Base-by-base conservation (phyloP, 2,329 filamentous ascomycete genomes). In the Ceratocystis lukuohia region DNA sequence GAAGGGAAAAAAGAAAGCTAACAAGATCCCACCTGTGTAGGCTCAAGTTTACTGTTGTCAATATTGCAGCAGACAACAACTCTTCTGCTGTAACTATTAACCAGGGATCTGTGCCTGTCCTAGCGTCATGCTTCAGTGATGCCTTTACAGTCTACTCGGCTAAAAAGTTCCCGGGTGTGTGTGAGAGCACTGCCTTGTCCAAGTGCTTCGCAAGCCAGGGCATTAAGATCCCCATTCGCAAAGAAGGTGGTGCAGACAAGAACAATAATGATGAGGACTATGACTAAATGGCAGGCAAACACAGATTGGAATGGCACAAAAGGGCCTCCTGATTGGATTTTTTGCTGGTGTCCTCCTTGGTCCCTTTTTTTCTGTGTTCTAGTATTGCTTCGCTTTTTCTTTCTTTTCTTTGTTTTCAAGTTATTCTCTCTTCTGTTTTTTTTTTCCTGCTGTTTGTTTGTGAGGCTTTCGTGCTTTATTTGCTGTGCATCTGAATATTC, bases 101-200 rank as follows among this genome's bases (percentile, higher is more conserved):
- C 74, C 87, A 83, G 46, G 88, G 86, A 66, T 86, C 85, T 69
- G 89, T 89, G 0, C 89, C 89, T 0, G 88, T 96, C 12, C 82
- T 97, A 20, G 91, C 93, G 0, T 88, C 87, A 7, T 87, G 86
- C 71, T 97, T 93, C 76, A 95, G 89, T 61, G 88, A 96, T 3
- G 82, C 86, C 2, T 97, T 99, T 79, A 89, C 91, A 65, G 94
- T 99, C 37, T 97, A 88, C 76, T 96, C 90, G 1, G 94, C 94
- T 61, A 99, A 99, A 81, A 96, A 96, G 73, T 99, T 99, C 75
- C 94, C 94, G 0, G 94, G 94, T 50, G 94, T 99, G 1, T 96
- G 96, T 67, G 93, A 97, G 74, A 95, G 89, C 75, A 99, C 94
- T 0, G 77, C 85, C 3, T 78, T 97, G 20, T 96, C 92, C 80